Conservation (phyloP, 2,329 filamentous ascomycete genomes). For the Cordyceps farinosa region DNA sequence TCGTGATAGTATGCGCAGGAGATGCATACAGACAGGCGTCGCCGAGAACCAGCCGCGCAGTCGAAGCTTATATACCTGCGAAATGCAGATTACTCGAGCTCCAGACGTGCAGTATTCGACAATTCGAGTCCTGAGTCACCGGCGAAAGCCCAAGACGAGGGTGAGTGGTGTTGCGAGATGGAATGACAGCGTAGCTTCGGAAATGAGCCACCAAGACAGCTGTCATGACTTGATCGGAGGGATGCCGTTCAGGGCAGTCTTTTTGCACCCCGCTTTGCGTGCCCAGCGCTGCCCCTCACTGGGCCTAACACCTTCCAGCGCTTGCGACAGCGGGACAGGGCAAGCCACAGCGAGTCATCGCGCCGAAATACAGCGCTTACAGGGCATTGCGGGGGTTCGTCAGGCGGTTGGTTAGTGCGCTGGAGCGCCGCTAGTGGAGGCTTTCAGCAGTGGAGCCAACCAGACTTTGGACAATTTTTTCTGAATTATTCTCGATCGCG, state of each 20-base stretch:
- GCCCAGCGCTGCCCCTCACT: conserved; percentile 16
- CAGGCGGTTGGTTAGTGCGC: neutral
- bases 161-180: conserved; percentile 5
- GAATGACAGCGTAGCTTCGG: conserved; percentile 10
- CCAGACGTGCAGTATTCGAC: neutral
- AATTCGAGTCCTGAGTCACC: conserved; percentile 15
- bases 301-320: neutral
- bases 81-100: neutral
- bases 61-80: conserved; percentile 3
- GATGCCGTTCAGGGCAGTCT: conserved; percentile 7
- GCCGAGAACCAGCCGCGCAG: neutral
- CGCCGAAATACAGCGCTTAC: neutral
- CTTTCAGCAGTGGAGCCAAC: conserved; percentile 10
- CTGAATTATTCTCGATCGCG: neutral
- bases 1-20: conserved; percentile 30
- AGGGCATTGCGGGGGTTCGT: neutral
- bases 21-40: conserved; percentile 29
- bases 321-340: neutral
- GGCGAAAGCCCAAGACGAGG: conserved; percentile 3
- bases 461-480: conserved; percentile 6
- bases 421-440: neutral
- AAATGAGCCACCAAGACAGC: conserved; percentile 15
- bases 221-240: conserved; percentile 13
- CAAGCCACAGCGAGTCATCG: neutral
- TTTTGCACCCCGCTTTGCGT: conserved; percentile 17